Evolutionary conservation across 2,329 filamentous ascomycete genomes (phyloP).

Genomic region (Celoporthe dispersa): DNA sequence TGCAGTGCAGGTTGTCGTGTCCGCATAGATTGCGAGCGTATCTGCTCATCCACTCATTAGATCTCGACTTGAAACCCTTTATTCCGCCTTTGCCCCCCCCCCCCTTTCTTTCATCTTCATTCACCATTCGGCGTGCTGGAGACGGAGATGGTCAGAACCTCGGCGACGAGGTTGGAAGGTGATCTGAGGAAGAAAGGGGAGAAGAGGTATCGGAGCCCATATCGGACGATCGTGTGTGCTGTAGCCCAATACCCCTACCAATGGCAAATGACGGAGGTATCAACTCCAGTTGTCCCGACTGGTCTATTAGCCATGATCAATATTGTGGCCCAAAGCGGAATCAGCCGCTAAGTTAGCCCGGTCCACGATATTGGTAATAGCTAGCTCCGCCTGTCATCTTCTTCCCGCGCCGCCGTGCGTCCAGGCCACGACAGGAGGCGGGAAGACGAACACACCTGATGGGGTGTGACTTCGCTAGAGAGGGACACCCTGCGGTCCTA

Average conservation of each 20-base stretch:
- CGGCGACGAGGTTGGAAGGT: background rate
- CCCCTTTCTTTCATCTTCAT: background rate
- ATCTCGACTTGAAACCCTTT: background rate
- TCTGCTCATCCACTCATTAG: background rate
- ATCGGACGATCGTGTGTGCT: background rate
- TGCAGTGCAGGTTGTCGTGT: slow-evolving; percentile 23
- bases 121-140: background rate
- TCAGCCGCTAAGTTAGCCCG: slow-evolving; percentile 10
- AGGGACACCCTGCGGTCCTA: background rate
- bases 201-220: background rate
- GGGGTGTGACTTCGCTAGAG: slow-evolving; percentile 3
- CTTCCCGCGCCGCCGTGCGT: no score
- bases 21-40: slow-evolving; percentile 22
- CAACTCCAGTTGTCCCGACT: background rate
- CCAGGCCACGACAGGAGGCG: no score
- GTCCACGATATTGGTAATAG: slow-evolving; percentile 13
- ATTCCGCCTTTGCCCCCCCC: background rate
- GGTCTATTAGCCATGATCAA: background rate
- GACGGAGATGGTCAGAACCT: background rate
- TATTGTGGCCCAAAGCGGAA: background rate
- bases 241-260: background rate
- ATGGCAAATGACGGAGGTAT: background rate
- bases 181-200: background rate
- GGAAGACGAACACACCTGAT: background rate
- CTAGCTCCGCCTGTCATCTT: slow-evolving; percentile 9